Evolutionary conservation across 306 rosid genomes (phyloP).

Genomic region (Herpetospermum pedunculosum): DNA sequence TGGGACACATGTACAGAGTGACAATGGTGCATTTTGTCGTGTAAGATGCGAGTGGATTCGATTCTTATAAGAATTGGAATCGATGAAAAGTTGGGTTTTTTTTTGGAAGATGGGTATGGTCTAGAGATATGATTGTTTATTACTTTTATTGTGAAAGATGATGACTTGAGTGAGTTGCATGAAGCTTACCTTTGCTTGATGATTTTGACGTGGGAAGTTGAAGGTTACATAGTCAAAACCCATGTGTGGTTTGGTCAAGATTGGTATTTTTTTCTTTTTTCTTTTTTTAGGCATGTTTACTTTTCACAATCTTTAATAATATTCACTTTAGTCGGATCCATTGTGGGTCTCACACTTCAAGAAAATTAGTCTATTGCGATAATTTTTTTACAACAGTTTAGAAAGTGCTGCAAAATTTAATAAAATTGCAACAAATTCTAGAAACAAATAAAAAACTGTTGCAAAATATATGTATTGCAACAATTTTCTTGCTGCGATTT

Average conservation of each 20-base stretch:
- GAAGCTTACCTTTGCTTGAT: background rate
- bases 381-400: no score
- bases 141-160: background rate
- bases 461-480: no score
- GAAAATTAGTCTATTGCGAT: no score
- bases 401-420: no score
- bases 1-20: background rate
- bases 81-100: background rate
- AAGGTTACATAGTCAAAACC: background rate
- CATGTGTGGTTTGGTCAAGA: background rate
- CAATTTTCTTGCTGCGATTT: no score
- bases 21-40: background rate
- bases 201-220: background rate
- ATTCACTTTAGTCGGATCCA: no score
- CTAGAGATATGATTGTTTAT: background rate
- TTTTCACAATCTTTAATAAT: no score
- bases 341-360: no score
- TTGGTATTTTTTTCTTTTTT: background rate
- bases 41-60: background rate
- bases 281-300: no score
- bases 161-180: background rate
- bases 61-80: background rate
- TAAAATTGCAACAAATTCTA: no score
- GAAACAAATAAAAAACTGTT: no score
- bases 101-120: background rate